A percentile compares a stretch with the other conserved stretches of the same genome.
These are phyloP conservation scores for Xanthoparmelia taractica DNA, from an alignment of 495 filamentous ascomycete genomes.

Conservation along the genomic window DNA sequence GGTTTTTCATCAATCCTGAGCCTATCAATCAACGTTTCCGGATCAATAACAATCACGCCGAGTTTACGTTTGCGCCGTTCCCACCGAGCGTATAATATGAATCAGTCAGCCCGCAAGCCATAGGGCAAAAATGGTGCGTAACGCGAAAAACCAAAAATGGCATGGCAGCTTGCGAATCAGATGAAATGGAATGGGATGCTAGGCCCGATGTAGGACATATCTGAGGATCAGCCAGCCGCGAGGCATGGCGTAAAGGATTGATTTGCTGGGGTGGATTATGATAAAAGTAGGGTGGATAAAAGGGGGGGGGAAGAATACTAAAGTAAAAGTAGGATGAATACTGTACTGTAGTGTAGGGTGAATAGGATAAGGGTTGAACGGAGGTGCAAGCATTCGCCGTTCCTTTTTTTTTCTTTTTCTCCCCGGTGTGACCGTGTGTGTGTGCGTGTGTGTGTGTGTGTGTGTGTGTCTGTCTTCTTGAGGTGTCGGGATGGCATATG, in stretches of 20 bases:
- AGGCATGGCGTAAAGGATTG: neutral
- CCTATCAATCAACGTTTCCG: neutral
- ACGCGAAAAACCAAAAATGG: neutral
- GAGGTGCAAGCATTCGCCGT: too few relatives aligned
- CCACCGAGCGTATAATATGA: neutral
- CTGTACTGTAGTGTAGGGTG: too few relatives aligned
- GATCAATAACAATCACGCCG: neutral
- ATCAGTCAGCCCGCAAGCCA: neutral
- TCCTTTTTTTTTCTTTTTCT: neutral
- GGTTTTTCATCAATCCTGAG: neutral
- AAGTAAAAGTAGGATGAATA: neutral
- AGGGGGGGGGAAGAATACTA: too few relatives aligned
- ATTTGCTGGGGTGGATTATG: neutral
- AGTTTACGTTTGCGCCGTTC: neutral
- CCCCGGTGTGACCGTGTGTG: neutral
- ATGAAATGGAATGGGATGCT: neutral
- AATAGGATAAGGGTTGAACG: too few relatives aligned
- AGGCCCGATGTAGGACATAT: neutral
- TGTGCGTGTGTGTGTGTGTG: too few relatives aligned
- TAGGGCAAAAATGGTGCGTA: neutral
- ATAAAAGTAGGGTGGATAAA: neutral
- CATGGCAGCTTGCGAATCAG: neutral
- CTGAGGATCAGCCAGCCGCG: slow-evolving; percentile 2
- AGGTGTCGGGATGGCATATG: neutral
- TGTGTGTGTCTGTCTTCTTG: too few relatives aligned